A percentile compares a stretch with the other conserved stretches of the same genome.
Conservation (phyloP, 2,329 filamentous ascomycete genomes). For the Fusarium acutatum region DNA sequence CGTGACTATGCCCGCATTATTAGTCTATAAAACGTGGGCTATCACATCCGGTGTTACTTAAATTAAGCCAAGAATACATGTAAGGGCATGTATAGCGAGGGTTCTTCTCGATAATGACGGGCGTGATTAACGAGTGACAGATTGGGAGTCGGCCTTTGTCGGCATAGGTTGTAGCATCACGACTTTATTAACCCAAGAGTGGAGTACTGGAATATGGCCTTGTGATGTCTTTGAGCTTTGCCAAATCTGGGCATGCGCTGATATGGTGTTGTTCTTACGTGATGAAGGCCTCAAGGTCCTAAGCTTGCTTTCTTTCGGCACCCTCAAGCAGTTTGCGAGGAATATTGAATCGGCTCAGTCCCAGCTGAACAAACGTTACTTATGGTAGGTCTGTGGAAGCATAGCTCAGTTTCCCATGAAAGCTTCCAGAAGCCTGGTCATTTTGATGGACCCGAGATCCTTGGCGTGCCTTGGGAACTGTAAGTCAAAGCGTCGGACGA, state of each 20-base stretch:
- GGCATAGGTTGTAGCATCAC: not conserved
- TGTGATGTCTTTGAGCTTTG: not conserved
- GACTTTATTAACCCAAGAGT: conserved; percentile 6
- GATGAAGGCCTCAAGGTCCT: not conserved
- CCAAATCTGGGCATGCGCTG: not conserved
- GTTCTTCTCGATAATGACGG: not conserved
- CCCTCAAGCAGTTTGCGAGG: not conserved
- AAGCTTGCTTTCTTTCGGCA: not conserved
- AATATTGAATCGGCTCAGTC: not conserved
- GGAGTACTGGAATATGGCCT: conserved; percentile 2
- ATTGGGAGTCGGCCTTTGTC: not conserved
- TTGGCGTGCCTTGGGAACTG: not conserved
- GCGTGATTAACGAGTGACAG: not conserved
- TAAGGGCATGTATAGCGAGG: not conserved
- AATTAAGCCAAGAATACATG: not conserved
- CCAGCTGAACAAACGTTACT: not conserved
- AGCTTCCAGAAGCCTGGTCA: not conserved
- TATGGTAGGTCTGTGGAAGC: not conserved
- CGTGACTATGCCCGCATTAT: not conserved
- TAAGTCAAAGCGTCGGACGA: not conserved
- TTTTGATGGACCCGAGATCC: not conserved
- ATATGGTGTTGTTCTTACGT: not conserved
- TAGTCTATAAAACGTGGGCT: not conserved
- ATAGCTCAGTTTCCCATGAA: not conserved
- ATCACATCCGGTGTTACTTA: not conserved